Base-by-base conservation (phyloP, 2,329 filamentous ascomycete genomes). In the Sporothrix humicola region DNA sequence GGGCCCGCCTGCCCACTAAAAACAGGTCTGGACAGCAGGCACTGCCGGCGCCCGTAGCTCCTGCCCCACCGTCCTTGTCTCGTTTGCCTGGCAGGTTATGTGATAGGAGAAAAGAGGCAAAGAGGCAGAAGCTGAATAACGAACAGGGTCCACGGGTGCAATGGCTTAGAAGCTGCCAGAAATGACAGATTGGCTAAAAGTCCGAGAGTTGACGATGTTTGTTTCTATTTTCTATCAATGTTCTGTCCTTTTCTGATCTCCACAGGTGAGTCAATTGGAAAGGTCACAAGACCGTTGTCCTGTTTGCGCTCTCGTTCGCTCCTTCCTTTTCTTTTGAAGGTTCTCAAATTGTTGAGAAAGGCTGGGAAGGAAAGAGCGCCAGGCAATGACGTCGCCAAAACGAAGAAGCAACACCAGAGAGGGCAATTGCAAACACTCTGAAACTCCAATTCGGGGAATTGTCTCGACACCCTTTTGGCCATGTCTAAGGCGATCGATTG, bases 91-190 rank as follows among this genome's bases (percentile, higher is more conserved):
- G 9, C 31, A 63, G 61, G 1, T 26, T n/a, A n/a, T 31, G 63
- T 1, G 10, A 44, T 12, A 31, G 63, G 42, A 48, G 59, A 31
- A 13, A 17, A 15, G 48, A 6, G 20, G 50, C n/a, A 20, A 4
- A 9, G 50, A 56, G 31, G 23, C 15, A 37, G 4, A 26, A 48
- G 20, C 63, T 66, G 63, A 66, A 50, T 66, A 66, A 66, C 63
- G 37, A 15, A 65, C 58, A n/a, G 61, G n/a, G 7, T 17, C 37
- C 42, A 50, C 17, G 63, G 44, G 59, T 23, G 37, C 59, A 63
- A 63, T n/a, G 42, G 65, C 23, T 17, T 68, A 37, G 65, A 66
- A 66, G 65, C 46, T 31, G 46, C 65, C 23, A 68, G 65, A 52
- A 20, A 23, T 13, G 46, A 8, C 48, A 56, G 26, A 9, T 15